Conservation (phyloP, 2,329 filamentous ascomycete species). For the Diaporthe longicolla region DNA sequence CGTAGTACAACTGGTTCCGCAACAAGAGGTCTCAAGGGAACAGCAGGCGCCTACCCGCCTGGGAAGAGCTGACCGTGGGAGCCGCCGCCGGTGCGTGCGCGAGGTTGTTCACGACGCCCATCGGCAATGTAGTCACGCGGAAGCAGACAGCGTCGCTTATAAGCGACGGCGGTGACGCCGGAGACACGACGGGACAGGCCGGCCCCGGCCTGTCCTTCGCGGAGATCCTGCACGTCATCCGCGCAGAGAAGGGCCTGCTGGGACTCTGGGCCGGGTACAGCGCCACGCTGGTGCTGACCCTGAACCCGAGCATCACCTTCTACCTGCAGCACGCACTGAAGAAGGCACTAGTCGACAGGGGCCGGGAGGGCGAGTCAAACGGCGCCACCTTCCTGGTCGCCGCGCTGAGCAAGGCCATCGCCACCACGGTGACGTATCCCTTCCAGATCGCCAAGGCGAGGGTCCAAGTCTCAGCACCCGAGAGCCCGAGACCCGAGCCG, state of each 20-base stretch:
- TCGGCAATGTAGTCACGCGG: constrained; percentile 85
- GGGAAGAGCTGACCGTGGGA: constrained; percentile 83
- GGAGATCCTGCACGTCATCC: constrained; percentile 75
- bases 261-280: constrained; percentile 94
- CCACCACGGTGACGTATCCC: constrained; percentile 85
- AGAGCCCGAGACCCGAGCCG: constrained; percentile 45
- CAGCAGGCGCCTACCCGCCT: constrained; percentile 66
- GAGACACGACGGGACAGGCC: constrained; percentile 46
- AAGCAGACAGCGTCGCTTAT: constrained; percentile 77
- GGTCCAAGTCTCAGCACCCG: constrained; percentile 72
- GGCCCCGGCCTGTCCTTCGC: constrained; percentile 55
- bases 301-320: constrained; percentile 91
- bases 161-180: constrained; percentile 42
- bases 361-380: constrained; percentile 53
- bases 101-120: constrained; percentile 82
- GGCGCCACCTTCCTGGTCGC: constrained; percentile 67
- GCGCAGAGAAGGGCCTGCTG: constrained; percentile 75
- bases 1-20: constrained; percentile 69
- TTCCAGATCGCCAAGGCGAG: constrained; percentile 88
- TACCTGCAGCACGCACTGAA: constrained; percentile 83
- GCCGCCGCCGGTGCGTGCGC: constrained; percentile 81
- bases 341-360: constrained; percentile 67
- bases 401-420: constrained; percentile 83
- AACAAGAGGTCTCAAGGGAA: constrained; percentile 52
- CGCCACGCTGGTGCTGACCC: constrained; percentile 81